phyloP scores from a whole-genome alignment of 2,329 filamentous ascomycete genomes.

The Colletotrichum tabaci region DNA sequence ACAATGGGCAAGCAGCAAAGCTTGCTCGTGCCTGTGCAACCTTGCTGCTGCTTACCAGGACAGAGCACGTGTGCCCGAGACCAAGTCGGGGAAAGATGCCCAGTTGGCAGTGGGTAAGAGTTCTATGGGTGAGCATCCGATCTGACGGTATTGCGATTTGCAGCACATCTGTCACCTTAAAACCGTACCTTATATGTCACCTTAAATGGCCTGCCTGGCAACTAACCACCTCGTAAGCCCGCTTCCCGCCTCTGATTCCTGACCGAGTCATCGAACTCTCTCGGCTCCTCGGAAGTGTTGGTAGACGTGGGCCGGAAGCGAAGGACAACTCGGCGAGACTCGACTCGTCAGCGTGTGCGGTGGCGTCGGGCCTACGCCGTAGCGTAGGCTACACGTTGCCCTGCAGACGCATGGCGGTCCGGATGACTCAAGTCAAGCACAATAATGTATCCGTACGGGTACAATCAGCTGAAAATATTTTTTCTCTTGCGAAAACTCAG shows the following conservation, averaged over 20 bases:
- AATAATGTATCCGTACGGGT: too few species aligned
- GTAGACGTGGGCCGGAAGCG: slow-evolving; percentile 5
- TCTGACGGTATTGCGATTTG: slow-evolving; percentile 32
- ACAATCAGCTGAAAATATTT: background rate
- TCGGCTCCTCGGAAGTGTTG: slow-evolving; percentile 1
- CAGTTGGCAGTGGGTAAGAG: background rate
- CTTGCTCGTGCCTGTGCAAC: slow-evolving; percentile 4
- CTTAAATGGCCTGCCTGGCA: slow-evolving; percentile 18
- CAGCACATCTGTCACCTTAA: slow-evolving; percentile 37
- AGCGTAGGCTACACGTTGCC: background rate
- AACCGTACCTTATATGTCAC: slow-evolving; percentile 32
- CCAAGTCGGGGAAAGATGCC: slow-evolving; percentile 11
- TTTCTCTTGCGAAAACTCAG: slow-evolving; percentile 5
- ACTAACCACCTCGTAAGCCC: background rate
- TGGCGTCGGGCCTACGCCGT: slow-evolving; percentile 12
- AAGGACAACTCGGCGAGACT: slow-evolving; percentile 7
- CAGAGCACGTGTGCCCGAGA: slow-evolving; percentile 20
- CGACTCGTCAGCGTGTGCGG: background rate
- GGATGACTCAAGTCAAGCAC: slow-evolving; percentile 22
- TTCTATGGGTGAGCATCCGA: slow-evolving; percentile 13
- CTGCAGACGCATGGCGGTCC: background rate
- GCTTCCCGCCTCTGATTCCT: background rate
- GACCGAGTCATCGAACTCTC: background rate
- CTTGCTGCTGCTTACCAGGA: slow-evolving; percentile 15
- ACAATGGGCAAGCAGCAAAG: slow-evolving; percentile 8